phyloP scores from a whole-genome alignment of 805 yeast genomes.

The Peterozyma xylosa region DNA sequence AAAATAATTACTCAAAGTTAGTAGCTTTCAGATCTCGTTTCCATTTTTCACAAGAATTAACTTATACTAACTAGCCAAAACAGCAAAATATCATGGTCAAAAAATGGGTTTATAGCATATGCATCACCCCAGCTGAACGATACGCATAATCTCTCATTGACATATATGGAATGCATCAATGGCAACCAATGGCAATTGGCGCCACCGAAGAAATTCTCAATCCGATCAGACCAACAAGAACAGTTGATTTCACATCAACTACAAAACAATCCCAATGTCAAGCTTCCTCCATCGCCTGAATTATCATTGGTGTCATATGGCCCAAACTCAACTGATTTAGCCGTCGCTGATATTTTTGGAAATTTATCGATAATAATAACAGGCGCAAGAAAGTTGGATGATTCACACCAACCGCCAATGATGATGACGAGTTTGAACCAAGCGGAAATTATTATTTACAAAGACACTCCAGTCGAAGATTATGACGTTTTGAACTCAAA shows the following conservation, averaged over 20 bases:
- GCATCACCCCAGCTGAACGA: constrained; percentile 27
- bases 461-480: constrained; percentile 22
- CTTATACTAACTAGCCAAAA: too few species aligned
- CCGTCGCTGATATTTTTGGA: constrained; percentile 69
- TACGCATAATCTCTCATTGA: constrained; percentile 40
- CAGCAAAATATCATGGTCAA: constrained; percentile 61
- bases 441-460: constrained; percentile 36
- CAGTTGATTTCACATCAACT: constrained; percentile 1
- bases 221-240: constrained; percentile 17
- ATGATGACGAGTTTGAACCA: constrained; percentile 30
- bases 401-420: constrained; percentile 22
- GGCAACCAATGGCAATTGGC: constrained; percentile 80
- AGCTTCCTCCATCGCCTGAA: constrained; percentile 14
- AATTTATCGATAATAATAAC: constrained; percentile 49
- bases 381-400: constrained; percentile 32
- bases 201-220: constrained; percentile 32
- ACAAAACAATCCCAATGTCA: constrained; percentile 21
- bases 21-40: too few species aligned
- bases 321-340: constrained; percentile 72
- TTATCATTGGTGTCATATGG: constrained; percentile 61
- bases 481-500: neutral
- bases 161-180: constrained; percentile 66
- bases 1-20: too few species aligned
- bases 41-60: too few species aligned
- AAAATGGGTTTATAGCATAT: constrained; percentile 78